Evolutionary conservation across 169 alveolate genomes (phyloP).

Genomic region (Neospora caninum): DNA sequence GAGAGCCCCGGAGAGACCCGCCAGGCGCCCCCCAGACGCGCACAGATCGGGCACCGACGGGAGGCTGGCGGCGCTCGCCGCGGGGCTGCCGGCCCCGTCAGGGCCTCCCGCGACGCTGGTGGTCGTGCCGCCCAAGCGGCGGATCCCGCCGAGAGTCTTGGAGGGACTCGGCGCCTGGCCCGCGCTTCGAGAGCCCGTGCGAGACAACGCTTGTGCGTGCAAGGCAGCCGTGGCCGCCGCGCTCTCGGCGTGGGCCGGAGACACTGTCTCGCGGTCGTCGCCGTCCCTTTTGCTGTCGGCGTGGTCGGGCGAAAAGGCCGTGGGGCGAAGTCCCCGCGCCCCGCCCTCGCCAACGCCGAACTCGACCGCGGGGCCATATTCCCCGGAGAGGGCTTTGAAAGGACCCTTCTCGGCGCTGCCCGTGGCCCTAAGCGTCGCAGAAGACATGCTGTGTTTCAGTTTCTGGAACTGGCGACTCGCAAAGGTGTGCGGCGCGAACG

Average conservation of each 20-base stretch:
- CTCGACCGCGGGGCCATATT: no score
- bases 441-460: slow-evolving; percentile 13
- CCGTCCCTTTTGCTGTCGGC: background rate
- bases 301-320: background rate
- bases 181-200: background rate
- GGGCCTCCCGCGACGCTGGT: background rate
- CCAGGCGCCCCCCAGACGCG: background rate
- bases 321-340: background rate
- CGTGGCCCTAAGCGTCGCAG: background rate
- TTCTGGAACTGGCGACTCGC: slow-evolving; percentile 17
- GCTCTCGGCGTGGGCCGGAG: background rate
- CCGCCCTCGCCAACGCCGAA: background rate
- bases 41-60: background rate
- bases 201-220: background rate
- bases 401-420: background rate
- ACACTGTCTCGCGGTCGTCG: background rate
- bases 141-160: background rate
- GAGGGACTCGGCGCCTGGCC: background rate
- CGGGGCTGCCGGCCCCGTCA: background rate
- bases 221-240: background rate
- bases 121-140: background rate
- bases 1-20: slow-evolving; percentile 18
- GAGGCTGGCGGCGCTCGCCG: background rate
- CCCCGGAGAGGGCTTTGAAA: background rate
- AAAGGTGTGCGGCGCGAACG: background rate